Evolutionary conservation across 1,139 yeast species (phyloP).

Genomic region (Pichia sp.): DNA sequence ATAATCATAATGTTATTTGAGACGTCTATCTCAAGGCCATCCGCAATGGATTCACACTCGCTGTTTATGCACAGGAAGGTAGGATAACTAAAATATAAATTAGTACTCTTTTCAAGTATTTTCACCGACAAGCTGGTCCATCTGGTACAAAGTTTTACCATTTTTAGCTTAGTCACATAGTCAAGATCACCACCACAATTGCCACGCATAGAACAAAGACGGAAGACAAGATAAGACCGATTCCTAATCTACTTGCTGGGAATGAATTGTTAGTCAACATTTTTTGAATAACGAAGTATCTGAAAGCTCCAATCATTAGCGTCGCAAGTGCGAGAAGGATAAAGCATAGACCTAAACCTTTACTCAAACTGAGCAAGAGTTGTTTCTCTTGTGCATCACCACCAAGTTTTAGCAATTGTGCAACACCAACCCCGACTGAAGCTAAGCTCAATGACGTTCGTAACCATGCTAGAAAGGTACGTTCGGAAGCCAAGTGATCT

Average conservation of each 20-base stretch:
- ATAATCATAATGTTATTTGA: background rate
- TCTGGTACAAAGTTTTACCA: background rate
- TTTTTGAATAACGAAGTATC: conserved; percentile 27
- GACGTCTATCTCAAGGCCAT: background rate
- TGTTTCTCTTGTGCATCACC: conserved; percentile 1
- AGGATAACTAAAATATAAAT: too few relatives aligned
- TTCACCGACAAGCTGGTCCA: background rate
- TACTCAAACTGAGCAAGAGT: conserved; percentile 9
- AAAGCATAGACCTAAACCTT: conserved; percentile 16
- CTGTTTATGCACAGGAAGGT: too few relatives aligned
- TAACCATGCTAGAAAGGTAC: conserved; percentile 32
- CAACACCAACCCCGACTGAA: conserved; percentile 49
- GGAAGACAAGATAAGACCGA: conserved; percentile 3
- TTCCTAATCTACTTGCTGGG: conserved; percentile 32
- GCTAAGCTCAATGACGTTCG: conserved; percentile 43
- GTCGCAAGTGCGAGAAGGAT: conserved; percentile 11
- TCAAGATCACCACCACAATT: conserved; percentile 9
- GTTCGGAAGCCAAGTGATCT: conserved; percentile 36
- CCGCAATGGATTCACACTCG: background rate
- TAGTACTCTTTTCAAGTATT: background rate
- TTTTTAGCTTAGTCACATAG: background rate
- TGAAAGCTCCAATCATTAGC: conserved; percentile 12
- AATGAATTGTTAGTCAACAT: conserved; percentile 38
- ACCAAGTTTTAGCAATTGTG: conserved; percentile 42
- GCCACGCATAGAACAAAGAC: conserved; percentile 6